These are phyloP conservation scores for Amauroascus verrucosus DNA, from an alignment of 2,329 filamentous ascomycete genomes.

Conservation along the genomic window DNA sequence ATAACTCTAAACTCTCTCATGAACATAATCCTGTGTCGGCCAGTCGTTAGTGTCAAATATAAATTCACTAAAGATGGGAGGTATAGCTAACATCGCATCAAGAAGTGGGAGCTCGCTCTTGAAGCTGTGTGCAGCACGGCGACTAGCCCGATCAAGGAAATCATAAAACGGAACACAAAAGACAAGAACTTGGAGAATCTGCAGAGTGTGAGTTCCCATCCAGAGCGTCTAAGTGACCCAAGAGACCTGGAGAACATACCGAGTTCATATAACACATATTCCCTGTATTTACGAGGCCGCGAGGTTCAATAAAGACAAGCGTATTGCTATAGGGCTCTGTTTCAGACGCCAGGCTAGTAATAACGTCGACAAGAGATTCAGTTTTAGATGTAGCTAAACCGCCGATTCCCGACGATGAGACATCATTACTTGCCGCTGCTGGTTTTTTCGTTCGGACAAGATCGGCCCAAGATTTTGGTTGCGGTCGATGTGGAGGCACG, in stretches of 20 bases:
- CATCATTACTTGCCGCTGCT: constrained; percentile 23
- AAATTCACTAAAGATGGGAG: neutral
- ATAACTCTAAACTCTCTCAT: constrained; percentile 85
- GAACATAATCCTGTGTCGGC: constrained; percentile 67
- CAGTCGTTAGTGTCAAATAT: neutral
- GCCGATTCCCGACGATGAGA: constrained; percentile 19
- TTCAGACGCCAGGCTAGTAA: constrained; percentile 58
- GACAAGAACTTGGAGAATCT: constrained; percentile 91
- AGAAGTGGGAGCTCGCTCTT: constrained; percentile 89
- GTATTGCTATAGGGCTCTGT: constrained; percentile 48
- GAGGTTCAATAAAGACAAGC: constrained; percentile 76
- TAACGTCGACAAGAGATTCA: constrained; percentile 63
- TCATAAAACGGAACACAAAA: constrained; percentile 92
- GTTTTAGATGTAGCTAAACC: constrained; percentile 41
- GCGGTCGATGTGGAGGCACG: constrained; percentile 32
- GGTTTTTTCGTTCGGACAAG: constrained; percentile 48
- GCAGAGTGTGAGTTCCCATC: neutral
- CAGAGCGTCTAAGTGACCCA: neutral
- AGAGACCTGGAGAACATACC: constrained; percentile 45
- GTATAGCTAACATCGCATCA: constrained; percentile 70
- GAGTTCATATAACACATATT: constrained; percentile 99
- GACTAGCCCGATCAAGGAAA: constrained; percentile 78
- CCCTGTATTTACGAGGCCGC: constrained; percentile 89
- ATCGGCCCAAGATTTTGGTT: constrained; percentile 60
- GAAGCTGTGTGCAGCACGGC: constrained; percentile 77